These are phyloP conservation scores for Globisporangium nodosum DNA, from an alignment of 352 stramenopile species.

Conservation along the genomic window DNA sequence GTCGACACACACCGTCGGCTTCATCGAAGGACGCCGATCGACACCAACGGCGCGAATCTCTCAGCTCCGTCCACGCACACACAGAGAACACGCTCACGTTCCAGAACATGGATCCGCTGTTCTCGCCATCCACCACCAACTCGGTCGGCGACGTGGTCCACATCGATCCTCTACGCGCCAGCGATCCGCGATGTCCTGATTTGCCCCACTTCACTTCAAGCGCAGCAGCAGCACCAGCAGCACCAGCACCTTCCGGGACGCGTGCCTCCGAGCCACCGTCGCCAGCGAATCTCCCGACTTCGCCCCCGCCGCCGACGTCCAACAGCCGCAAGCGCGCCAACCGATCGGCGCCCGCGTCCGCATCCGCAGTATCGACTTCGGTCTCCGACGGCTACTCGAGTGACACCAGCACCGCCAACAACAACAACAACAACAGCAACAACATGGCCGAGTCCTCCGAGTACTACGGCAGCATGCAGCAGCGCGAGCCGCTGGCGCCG, in stretches of 20 bases:
- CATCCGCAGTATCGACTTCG: background rate
- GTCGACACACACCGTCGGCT: no score
- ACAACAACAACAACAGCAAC: background rate
- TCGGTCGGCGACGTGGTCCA: background rate
- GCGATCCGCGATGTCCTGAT: background rate
- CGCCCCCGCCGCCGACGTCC: slow-evolving; percentile 4
- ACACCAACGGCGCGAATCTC: no score
- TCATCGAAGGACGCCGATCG: no score
- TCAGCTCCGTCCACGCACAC: no score
- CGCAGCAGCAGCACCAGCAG: background rate
- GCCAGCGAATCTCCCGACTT: background rate
- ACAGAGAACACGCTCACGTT: no score
- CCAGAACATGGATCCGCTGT: background rate
- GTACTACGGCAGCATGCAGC: slow-evolving; percentile 17
- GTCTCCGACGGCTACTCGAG: background rate
- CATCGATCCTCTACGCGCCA: background rate
- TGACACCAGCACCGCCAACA: background rate
- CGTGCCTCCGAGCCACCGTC: background rate
- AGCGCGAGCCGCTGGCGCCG: slow-evolving; percentile 4
- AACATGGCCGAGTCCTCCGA: slow-evolving; percentile 11
- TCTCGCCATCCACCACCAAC: background rate
- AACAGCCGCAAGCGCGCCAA: slow-evolving; percentile 12
- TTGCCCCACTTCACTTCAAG: background rate
- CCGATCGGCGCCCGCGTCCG: background rate
- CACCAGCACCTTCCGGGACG: no score